A percentile compares a stretch with the other conserved stretches of the same genome.
phyloP scores from a whole-genome alignment of 108 stramenopile genomes.

The Aurantiochytrium sp. region DNA sequence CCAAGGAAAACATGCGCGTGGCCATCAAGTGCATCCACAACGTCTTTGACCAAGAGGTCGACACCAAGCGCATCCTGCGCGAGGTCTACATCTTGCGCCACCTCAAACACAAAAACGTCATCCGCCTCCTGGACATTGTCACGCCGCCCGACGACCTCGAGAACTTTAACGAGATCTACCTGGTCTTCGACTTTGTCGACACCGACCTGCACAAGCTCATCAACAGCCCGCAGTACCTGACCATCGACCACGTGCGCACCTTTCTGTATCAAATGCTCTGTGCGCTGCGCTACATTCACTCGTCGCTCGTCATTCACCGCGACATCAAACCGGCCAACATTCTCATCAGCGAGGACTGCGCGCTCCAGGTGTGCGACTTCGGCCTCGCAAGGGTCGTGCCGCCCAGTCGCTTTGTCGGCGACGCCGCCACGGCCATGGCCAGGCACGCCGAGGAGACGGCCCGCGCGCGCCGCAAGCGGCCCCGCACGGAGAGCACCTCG shows the following conservation, averaged over 20 bases:
- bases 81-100: conserved; percentile 87
- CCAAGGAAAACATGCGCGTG: conserved; percentile 58
- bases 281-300: conserved; percentile 87
- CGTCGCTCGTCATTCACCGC: conserved; percentile 83
- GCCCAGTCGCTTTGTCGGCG: background rate
- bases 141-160: conserved; percentile 33
- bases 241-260: conserved; percentile 86
- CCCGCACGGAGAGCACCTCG: background rate
- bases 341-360: conserved; percentile 92
- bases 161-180: conserved; percentile 49
- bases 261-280: conserved; percentile 96
- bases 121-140: conserved; percentile 82
- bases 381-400: conserved; percentile 86
- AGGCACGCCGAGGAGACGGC: conserved; percentile 3
- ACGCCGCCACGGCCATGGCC: background rate
- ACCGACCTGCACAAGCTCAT: conserved; percentile 98
- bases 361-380: conserved; percentile 97
- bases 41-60: conserved; percentile 87
- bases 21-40: conserved; percentile 88
- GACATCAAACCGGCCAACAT: conserved; percentile 60
- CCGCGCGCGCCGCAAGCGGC: background rate
- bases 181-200: conserved; percentile 79
- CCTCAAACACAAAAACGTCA: conserved; percentile 80
- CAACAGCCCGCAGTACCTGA: conserved; percentile 93
- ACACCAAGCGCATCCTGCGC: conserved; percentile 78